These are phyloP conservation scores for Ogataea saltuana DNA, from an alignment of 805 yeast genomes.

Conservation along the genomic window DNA sequence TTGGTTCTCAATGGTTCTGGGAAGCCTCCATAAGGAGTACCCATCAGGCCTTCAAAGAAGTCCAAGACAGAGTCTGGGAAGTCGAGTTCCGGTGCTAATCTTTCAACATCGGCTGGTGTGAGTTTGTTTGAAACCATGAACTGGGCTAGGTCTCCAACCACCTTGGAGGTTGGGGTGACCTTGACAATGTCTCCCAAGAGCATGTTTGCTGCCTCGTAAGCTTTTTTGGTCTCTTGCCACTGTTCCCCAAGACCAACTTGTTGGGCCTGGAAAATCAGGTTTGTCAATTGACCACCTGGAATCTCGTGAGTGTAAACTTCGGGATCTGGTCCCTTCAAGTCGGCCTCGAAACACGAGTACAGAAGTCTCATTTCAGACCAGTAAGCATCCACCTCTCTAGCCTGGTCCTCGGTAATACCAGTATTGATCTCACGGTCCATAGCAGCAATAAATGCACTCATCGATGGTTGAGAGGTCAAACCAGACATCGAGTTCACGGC, in stretches of 20 bases:
- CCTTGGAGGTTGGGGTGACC: conserved; percentile 99
- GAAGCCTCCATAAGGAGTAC: conserved; percentile 99
- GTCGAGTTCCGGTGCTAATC: conserved; percentile 86
- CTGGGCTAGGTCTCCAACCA: conserved; percentile 99
- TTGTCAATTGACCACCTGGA: conserved; percentile 99
- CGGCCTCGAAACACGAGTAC: conserved; percentile 97
- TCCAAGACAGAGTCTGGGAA: conserved; percentile 99
- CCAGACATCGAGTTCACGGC: conserved; percentile 98
- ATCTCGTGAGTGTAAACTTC: conserved; percentile 98
- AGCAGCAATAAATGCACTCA: conserved; percentile 90
- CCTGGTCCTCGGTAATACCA: conserved; percentile 63
- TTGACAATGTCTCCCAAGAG: conserved; percentile 95
- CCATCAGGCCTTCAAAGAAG: conserved; percentile 98
- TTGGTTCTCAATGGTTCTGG: conserved; percentile 97
- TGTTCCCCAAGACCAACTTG: conserved; percentile 96
- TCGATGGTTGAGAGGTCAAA: conserved; percentile 96
- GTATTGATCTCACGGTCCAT: conserved; percentile 83
- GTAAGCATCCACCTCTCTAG: conserved; percentile 86
- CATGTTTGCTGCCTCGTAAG: conserved; percentile 87
- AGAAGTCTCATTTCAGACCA: conserved; percentile 99
- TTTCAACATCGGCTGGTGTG: conserved; percentile 78
- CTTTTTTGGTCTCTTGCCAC: conserved; percentile 95
- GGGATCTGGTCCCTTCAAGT: conserved; percentile 98
- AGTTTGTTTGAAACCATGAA: conserved; percentile 97
- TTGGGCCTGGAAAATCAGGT: conserved; percentile 97